phyloP scores from a whole-genome alignment of 148 eudicot genomes.

The Diospyros lotus region DNA sequence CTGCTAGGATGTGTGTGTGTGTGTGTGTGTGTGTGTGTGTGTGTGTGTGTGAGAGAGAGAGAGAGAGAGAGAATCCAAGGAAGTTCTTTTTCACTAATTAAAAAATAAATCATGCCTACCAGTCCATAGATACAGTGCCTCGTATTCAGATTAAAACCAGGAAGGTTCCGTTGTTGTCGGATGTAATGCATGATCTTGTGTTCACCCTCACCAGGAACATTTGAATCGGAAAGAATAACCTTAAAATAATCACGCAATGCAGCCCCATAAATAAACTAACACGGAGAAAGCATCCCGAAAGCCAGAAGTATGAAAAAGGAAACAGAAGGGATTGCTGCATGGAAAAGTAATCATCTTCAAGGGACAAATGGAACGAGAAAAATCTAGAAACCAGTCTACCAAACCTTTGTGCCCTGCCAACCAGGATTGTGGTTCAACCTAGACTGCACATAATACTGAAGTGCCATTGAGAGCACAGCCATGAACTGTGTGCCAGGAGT shows the following conservation, averaged over 20 bases:
- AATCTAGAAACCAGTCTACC: constrained; percentile 11
- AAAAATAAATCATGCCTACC: constrained; percentile 10
- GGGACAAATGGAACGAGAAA: constrained; percentile 17
- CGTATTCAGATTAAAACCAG: constrained; percentile 37
- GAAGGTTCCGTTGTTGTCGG: constrained; percentile 37
- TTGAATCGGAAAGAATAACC: constrained; percentile 43
- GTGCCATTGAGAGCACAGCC: constrained; percentile 86
- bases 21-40: no score
- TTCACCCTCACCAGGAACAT: constrained; percentile 45
- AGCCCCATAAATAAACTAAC: constrained; percentile 47
- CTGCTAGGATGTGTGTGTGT: no score
- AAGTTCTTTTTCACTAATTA: no score
- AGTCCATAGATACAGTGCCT: constrained; percentile 35
- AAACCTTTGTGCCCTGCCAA: constrained; percentile 75
- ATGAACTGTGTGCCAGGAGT: constrained; percentile 97
- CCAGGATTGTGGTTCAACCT: constrained; percentile 75
- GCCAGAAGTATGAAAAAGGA: constrained; percentile 33
- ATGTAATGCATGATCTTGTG: constrained; percentile 41
- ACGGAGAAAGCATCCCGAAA: constrained; percentile 33
- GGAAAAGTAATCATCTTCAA: constrained; percentile 31
- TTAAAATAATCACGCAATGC: constrained; percentile 51
- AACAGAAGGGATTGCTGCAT: constrained; percentile 50
- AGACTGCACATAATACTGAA: constrained; percentile 81
- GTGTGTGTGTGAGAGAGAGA: not conserved
- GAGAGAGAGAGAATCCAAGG: no score